Evolutionary conservation across 202 grass and related monocot genomes (phyloP), one percentile per base, ranked within the genome.

Genomic region (Saccharum hybrid): DNA sequence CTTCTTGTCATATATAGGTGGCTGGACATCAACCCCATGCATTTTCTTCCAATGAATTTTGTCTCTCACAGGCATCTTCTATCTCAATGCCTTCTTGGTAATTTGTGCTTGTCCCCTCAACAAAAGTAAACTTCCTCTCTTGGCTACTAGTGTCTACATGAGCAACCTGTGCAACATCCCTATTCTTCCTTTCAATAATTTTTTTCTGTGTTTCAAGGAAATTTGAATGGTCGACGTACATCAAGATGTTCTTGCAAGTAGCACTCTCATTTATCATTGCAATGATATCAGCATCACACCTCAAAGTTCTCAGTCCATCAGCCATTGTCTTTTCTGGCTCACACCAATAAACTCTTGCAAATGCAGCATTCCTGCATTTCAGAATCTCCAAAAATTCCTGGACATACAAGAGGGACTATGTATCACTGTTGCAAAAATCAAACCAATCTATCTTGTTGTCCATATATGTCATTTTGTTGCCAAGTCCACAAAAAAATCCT

Each of bases 371-470:
- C 10, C 0, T 62, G 21, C 59, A 26, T 26, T 62, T 1, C 0
- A 62, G 10, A 28, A 62, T 26, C 59, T 11, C 59, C 1, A 66
- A 15, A 33, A 37, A 65, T 33, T 63, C 26, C 1, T 63, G 1
- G 14, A 63, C 26, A 15, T 63, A 63, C 26, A 34, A 34, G 13
- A 65, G 12, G 5, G 62, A 31, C 28, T 26, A 64, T 63, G 60
- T 63, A 30, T 63, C 61, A 15, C 10, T 37, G 16, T 37, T 66
- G 15, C 28, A 65, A 2, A 65, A 65, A 66, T 66, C 31, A 66
- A 66, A 66, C 63, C 31, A 66, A 37, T 66, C 63, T 66, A 66
- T 66, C 15, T 66, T 66, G 28, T 4, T 37, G 14, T 66, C 63
- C 14, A 66, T 18, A 37, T 66, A 66, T 66, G 9, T 37, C 63